phyloP scores from a whole-genome alignment of 2,329 filamentous ascomycete species.

The Emericellopsis cladophorae region DNA sequence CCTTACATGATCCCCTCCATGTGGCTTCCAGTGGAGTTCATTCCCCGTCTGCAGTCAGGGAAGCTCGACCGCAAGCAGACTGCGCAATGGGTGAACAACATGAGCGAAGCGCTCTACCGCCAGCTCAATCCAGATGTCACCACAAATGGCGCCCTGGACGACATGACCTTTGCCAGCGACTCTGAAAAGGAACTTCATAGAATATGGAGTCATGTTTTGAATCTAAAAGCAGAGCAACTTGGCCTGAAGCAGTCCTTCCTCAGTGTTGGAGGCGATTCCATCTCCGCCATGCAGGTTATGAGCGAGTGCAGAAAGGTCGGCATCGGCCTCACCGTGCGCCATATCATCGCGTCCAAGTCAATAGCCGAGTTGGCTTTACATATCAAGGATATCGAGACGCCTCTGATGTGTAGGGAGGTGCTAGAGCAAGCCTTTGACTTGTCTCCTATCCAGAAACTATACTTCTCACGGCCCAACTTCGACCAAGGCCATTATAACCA shows the following conservation, averaged over 20 bases:
- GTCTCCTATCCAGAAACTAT: slow-evolving; percentile 6
- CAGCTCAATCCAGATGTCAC: slow-evolving; percentile 18
- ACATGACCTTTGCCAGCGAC: slow-evolving; percentile 1
- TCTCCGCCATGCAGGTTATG: slow-evolving; percentile 25
- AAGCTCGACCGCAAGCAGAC: slow-evolving; percentile 23
- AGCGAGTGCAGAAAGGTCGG: slow-evolving; percentile 20
- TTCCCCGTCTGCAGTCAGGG: slow-evolving; percentile 13
- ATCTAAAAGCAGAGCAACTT: slow-evolving; percentile 15
- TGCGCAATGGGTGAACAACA: slow-evolving; percentile 27
- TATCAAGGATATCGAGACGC: slow-evolving; percentile 7
- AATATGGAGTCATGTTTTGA: slow-evolving; percentile 28
- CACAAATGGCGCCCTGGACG: background rate
- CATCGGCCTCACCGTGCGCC: slow-evolving; percentile 15
- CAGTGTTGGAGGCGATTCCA: slow-evolving; percentile 27
- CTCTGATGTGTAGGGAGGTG: background rate
- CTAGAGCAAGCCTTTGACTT: slow-evolving; percentile 20
- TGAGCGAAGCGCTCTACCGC: slow-evolving; percentile 23
- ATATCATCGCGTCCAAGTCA: slow-evolving; percentile 17
- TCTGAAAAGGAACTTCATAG: slow-evolving; percentile 6
- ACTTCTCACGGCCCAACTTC: slow-evolving; percentile 1
- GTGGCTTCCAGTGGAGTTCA: slow-evolving; percentile 12
- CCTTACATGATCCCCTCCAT: slow-evolving; percentile 21
- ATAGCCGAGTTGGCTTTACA: slow-evolving; percentile 11
- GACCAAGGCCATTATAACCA: slow-evolving; percentile 1
- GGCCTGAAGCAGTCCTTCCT: slow-evolving; percentile 20